Conservation (phyloP, 2,329 filamentous ascomycete genomes). For the Epichloe scottii region DNA sequence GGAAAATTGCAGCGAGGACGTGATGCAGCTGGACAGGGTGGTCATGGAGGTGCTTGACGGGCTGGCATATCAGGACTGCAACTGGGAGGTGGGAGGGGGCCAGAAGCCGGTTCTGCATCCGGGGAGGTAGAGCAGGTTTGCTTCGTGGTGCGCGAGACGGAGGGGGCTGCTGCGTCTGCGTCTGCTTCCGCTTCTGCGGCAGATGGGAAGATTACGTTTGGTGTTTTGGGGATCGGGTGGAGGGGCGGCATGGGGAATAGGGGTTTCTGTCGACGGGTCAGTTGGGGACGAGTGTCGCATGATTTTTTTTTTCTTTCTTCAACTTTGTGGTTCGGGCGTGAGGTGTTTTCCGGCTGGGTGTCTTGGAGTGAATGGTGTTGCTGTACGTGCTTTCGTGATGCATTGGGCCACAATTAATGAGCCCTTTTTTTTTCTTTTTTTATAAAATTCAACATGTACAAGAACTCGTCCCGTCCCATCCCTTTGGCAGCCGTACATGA, state of each 20-base stretch:
- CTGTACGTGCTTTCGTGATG: too few relatives aligned
- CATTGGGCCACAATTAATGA: too few relatives aligned
- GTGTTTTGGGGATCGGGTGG: conserved; percentile 80
- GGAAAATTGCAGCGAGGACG: conserved; percentile 82
- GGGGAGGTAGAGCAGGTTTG: conserved; percentile 53
- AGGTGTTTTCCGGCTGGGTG: too few relatives aligned
- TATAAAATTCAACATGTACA: too few relatives aligned
- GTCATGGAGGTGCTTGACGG: conserved; percentile 40
- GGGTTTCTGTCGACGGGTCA: conserved; percentile 77
- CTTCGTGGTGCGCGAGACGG: conserved; percentile 41
- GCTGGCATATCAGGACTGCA: conserved; percentile 40
- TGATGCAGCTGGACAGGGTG: conserved; percentile 63
- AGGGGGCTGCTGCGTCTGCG: conserved; percentile 23
- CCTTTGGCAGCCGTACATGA: too few relatives aligned
- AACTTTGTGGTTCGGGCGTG: background rate
- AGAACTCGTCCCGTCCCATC: too few relatives aligned
- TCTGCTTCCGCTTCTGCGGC: conserved; percentile 24
- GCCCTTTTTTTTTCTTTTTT: too few relatives aligned
- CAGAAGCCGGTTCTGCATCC: conserved; percentile 45
- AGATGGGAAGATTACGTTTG: conserved; percentile 56
- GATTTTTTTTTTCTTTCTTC: background rate
- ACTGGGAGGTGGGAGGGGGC: conserved; percentile 36
- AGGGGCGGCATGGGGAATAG: conserved; percentile 78
- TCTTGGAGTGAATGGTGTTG: too few relatives aligned
- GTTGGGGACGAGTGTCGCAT: conserved; percentile 41